Evolutionary conservation across 2,329 filamentous ascomycete species (phyloP), one percentile per base, ranked within the genome.

Genomic region (Arachnopeziza araneosa): DNA sequence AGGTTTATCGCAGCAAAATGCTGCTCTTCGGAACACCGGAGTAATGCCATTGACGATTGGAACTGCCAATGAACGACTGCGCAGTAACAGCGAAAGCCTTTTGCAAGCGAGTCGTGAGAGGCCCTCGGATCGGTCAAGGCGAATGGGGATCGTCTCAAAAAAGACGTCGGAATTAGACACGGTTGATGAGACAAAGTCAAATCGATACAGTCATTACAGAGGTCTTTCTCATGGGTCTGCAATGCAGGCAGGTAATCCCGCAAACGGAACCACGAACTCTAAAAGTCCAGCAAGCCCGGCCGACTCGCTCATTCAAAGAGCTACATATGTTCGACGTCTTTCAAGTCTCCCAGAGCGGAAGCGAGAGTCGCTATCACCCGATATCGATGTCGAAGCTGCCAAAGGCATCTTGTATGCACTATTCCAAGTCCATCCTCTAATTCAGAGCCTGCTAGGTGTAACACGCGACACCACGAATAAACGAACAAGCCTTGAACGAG

Each of bases 1-100:
- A 30, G 86, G 86, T 1, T 77, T 88, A 2, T 91, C 88, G 2
- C 86, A 89, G 66, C 86, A 90, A 64, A 89, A 81, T 60, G 70
- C 75, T 7, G 77, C 83, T 6, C 77, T 85, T 52, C 84, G 90
- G 59, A 81, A 88, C 59, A 90, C 91, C 0, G 85, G 86, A 1
- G 82, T 91, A n/a, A 85, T 90, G 74, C 90, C 83, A n/a, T 72
- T 83, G 32, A 73, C 87, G 2, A 86, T 90, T 58, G 85, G 85
- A 21, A 93, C 82, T 64, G 79, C 83, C 26, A 89, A 85, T 64
- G 89, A 92, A 71, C 81, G 87, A 10, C 67, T 84, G 14, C 82
- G 85, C 50, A 88, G 85, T 67, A 87, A 88, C 61, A 87, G 85
- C 49, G 85, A 88, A 69, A 83, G 80, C 1, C 71, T 84, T 2